Percentiles rank a stretch among this genome's conserved stretches.
Evolutionary conservation across 495 filamentous ascomycete genomes (phyloP).

Genomic region (Hamigera avellanea): DNA sequence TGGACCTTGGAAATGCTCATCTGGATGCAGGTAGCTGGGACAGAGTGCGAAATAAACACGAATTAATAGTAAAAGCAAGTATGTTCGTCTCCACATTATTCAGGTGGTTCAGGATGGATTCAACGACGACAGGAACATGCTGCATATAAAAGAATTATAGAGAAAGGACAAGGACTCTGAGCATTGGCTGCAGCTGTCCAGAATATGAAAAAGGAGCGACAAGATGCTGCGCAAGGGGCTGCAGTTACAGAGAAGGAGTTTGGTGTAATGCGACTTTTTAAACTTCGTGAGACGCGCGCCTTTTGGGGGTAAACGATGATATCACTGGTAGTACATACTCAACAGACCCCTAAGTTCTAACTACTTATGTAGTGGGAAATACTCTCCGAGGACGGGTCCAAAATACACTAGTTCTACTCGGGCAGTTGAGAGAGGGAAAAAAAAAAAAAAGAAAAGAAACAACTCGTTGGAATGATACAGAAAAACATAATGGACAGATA

Average conservation of each 20-base stretch:
- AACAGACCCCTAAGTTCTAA: no score
- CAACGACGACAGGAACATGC: background rate
- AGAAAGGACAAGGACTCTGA: background rate
- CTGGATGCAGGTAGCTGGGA: conserved; percentile 93
- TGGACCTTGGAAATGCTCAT: conserved; percentile 97
- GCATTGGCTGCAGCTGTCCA: background rate
- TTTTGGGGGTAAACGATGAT: no score
- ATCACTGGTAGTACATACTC: no score
- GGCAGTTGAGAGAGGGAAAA: no score
- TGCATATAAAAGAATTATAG: conserved; percentile 2
- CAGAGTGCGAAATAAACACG: conserved; percentile 89
- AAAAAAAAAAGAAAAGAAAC: no score
- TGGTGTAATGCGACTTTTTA: background rate
- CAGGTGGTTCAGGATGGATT: conserved; percentile 1
- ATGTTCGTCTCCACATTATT: conserved; percentile 83
- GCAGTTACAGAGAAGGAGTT: background rate
- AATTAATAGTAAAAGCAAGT: conserved; percentile 72
- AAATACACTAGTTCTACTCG: no score
- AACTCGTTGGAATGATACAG: no score
- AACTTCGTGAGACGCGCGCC: no score
- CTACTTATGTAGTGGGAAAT: no score
- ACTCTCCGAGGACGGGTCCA: no score
- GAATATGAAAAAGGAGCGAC: background rate
- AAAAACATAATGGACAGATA: no score
- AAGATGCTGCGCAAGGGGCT: background rate